Evolutionary conservation across 2,329 filamentous ascomycete species (phyloP).

Genomic region (Diaporthe eres): DNA sequence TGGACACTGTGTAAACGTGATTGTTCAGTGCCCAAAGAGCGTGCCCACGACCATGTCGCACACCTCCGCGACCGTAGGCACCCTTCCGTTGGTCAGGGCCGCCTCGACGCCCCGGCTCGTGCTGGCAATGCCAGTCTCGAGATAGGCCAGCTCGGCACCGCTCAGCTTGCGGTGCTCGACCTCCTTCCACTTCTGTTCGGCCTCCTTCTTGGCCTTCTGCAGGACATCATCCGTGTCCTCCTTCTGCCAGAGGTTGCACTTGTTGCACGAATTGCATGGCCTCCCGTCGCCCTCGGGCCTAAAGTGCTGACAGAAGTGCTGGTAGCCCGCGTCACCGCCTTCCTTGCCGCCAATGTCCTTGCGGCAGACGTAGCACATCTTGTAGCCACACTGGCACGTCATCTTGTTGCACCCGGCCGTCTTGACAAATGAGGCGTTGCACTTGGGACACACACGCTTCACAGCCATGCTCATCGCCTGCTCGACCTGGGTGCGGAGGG

Average conservation of each 20-base stretch:
- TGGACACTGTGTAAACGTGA: not conserved
- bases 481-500: constrained; percentile 90
- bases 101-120: constrained; percentile 49
- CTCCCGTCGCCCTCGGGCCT: constrained; percentile 81
- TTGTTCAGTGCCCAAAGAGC: constrained; percentile 54
- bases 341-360: constrained; percentile 72
- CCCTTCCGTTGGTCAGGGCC: constrained; percentile 51
- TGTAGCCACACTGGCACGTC: constrained; percentile 94
- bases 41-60: constrained; percentile 62
- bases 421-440: constrained; percentile 94
- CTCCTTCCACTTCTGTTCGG: constrained; percentile 79
- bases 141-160: constrained; percentile 67
- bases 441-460: constrained; percentile 94
- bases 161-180: constrained; percentile 72
- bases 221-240: constrained; percentile 80
- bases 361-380: constrained; percentile 98
- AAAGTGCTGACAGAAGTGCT: constrained; percentile 97
- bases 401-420: constrained; percentile 96
- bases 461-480: constrained; percentile 93
- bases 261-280: constrained; percentile 82
- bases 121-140: constrained; percentile 66
- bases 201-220: constrained; percentile 77
- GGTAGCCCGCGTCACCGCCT: constrained; percentile 77
- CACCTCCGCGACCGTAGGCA: constrained; percentile 58
- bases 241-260: constrained; percentile 84